Conservation (phyloP, 2,329 filamentous ascomycete species). For the Raffaelea ambrosiae region DNA sequence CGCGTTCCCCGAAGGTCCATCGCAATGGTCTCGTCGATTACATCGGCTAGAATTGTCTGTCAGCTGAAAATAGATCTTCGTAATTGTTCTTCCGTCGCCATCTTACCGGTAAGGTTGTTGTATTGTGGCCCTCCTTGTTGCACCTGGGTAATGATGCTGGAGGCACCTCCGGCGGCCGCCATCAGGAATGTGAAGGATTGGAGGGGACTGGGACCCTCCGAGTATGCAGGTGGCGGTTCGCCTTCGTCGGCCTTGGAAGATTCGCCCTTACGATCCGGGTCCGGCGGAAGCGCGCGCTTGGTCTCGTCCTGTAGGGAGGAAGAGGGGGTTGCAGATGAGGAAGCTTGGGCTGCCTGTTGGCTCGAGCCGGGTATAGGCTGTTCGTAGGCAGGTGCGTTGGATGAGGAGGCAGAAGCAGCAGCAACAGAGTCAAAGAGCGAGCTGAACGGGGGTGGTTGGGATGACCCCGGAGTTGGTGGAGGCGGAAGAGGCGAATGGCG, state of each 20-base stretch:
- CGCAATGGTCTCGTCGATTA: slow-evolving; percentile 87
- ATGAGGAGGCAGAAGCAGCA: slow-evolving; percentile 15
- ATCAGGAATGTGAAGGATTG: slow-evolving; percentile 93
- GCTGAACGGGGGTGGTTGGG: slow-evolving; percentile 47
- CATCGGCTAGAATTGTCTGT: slow-evolving; percentile 45
- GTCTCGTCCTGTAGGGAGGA: slow-evolving; percentile 55
- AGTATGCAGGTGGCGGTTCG: slow-evolving; percentile 93
- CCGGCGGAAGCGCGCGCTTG: slow-evolving; percentile 73
- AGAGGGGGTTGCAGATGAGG: background rate
- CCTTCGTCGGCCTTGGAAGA: slow-evolving; percentile 71
- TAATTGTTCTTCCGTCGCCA: background rate
- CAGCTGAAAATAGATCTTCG: slow-evolving; percentile 7
- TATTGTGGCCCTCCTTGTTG: slow-evolving; percentile 87
- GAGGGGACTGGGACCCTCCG: slow-evolving; percentile 87
- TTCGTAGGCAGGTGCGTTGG: slow-evolving; percentile 47
- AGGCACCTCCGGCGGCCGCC: slow-evolving; percentile 91
- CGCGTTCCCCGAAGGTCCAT: slow-evolving; percentile 88
- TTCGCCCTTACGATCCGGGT: slow-evolving; percentile 60
- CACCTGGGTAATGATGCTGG: slow-evolving; percentile 99
- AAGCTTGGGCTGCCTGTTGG: background rate
- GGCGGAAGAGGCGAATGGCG: background rate
- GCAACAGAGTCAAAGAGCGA: slow-evolving; percentile 39
- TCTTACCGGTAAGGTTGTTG: slow-evolving; percentile 76
- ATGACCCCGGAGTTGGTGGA: slow-evolving; percentile 23
- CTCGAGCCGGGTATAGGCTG: slow-evolving; percentile 29